Percentiles rank a stretch among this genome's conserved stretches.
phyloP scores from a whole-genome alignment of 345 rosid species.

The Zanthoxylum bungeanum region DNA sequence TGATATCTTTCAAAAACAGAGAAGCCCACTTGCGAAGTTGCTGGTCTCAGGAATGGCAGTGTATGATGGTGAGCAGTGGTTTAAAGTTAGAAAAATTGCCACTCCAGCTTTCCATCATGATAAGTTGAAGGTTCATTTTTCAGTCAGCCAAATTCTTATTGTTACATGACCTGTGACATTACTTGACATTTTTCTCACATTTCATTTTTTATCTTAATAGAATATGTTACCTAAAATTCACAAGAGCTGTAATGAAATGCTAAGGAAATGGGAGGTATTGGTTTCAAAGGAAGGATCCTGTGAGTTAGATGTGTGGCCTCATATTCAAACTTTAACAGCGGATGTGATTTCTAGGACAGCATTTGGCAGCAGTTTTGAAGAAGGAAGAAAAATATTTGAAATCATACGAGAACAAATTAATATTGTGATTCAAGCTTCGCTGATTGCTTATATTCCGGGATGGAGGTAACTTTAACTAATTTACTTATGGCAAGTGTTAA shows the following conservation, averaged over 20 bases:
- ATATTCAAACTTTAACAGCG: constrained; percentile 30
- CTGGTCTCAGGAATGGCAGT: background rate
- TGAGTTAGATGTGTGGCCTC: constrained; percentile 40
- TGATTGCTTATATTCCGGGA: constrained; percentile 32
- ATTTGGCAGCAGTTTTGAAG: constrained; percentile 47
- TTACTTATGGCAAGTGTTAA: no score
- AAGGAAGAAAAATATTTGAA: constrained; percentile 40
- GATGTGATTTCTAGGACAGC: constrained; percentile 49
- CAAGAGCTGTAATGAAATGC: constrained; percentile 25
- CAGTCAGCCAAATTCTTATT: no score
- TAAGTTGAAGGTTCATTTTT: background rate
- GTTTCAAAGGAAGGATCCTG: background rate
- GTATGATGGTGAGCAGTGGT: constrained; percentile 4
- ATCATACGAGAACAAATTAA: constrained; percentile 23
- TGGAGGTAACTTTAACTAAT: no score
- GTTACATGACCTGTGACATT: no score
- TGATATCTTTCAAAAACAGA: background rate
- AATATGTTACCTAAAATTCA: constrained; percentile 28
- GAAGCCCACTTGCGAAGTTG: background rate
- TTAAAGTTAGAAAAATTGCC: no score
- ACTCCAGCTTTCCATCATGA: background rate
- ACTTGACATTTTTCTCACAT: no score
- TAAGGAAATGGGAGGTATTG: constrained; percentile 33
- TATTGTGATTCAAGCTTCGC: background rate
- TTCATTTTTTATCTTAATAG: constrained; percentile 4